phyloP scores from a whole-genome alignment of 495 filamentous ascomycete species.

The Thermochaetoides thermophila region DNA sequence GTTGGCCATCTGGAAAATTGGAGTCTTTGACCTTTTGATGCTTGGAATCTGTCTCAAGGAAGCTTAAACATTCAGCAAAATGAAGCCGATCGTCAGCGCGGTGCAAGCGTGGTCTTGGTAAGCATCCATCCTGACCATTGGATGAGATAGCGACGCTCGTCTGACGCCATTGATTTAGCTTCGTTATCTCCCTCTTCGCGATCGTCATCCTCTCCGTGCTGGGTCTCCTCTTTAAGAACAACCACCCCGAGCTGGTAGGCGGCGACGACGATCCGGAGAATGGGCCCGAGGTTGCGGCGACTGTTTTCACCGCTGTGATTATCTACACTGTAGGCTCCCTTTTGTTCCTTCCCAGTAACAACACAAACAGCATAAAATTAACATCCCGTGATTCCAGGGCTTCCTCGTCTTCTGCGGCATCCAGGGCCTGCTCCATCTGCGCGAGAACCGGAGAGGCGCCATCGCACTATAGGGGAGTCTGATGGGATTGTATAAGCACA shows the following conservation, averaged over 20 bases:
- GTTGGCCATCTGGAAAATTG: too few species aligned
- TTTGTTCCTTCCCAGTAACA: too few species aligned
- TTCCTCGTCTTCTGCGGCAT: conserved; percentile 84
- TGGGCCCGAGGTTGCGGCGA: conserved; percentile 60
- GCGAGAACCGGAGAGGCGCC: conserved; percentile 62
- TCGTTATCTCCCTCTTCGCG: conserved; percentile 76
- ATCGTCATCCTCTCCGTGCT: conserved; percentile 78
- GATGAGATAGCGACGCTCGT: too few species aligned
- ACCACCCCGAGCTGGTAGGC: conserved; percentile 70
- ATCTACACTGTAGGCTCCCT: conserved; percentile 64
- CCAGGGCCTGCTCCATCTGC: conserved; percentile 66
- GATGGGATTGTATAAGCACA: conserved; percentile 1
- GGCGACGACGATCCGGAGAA: conserved; percentile 57
- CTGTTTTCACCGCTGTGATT: conserved; percentile 69
- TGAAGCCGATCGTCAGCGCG: conserved; percentile 84
- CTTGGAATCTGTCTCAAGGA: too few species aligned
- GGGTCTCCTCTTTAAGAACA: conserved; percentile 59
- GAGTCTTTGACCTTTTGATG: too few species aligned
- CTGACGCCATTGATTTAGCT: too few species aligned
- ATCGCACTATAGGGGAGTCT: conserved; percentile 47
- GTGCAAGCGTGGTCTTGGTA: conserved; percentile 93
- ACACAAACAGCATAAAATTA: not conserved
- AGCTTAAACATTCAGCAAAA: too few species aligned
- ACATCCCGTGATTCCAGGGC: conserved; percentile 31
- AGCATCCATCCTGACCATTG: too few species aligned